Percentiles rank a stretch among this genome's conserved stretches.
phyloP scores from a whole-genome alignment of 345 rosid species.

The Erysimum cheiranthoides region DNA sequence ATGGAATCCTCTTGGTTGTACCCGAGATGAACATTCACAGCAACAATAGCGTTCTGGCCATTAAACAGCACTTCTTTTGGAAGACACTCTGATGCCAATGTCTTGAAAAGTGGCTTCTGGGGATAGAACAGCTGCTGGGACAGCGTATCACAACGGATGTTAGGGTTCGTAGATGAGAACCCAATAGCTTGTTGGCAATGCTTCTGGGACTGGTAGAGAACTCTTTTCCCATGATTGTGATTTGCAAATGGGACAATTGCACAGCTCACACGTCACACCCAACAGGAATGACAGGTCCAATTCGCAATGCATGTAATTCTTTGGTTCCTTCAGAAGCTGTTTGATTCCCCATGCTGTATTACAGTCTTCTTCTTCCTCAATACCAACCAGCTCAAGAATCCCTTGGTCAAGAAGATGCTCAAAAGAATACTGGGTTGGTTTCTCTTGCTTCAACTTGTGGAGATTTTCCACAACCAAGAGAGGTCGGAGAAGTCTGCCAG shows the following conservation, averaged over 20 bases:
- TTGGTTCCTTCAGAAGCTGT: conserved; percentile 54
- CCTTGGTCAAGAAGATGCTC: conserved; percentile 69
- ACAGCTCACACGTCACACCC: conserved; percentile 89
- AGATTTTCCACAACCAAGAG: conserved; percentile 81
- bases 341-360: conserved; percentile 70
- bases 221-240: conserved; percentile 91
- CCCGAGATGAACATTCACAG: conserved; percentile 90
- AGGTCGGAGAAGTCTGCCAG: conserved; percentile 92
- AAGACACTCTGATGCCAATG: conserved; percentile 76
- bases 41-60: conserved; percentile 96
- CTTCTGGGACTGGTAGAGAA: conserved; percentile 88
- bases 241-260: conserved; percentile 89
- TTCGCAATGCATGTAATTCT: conserved; percentile 75
- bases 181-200: conserved; percentile 95
- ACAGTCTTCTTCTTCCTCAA: conserved; percentile 34
- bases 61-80: conserved; percentile 69
- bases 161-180: conserved; percentile 84
- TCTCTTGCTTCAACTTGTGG: conserved; percentile 52
- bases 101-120: conserved; percentile 83
- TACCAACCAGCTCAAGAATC: conserved; percentile 31
- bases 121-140: conserved; percentile 83
- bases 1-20: conserved; percentile 95
- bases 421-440: conserved; percentile 58
- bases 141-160: conserved; percentile 79
- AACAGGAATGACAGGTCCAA: conserved; percentile 80